These are phyloP conservation scores for Hypoxylon perforatum DNA, from an alignment of 495 filamentous ascomycete genomes.

Conservation along the genomic window DNA sequence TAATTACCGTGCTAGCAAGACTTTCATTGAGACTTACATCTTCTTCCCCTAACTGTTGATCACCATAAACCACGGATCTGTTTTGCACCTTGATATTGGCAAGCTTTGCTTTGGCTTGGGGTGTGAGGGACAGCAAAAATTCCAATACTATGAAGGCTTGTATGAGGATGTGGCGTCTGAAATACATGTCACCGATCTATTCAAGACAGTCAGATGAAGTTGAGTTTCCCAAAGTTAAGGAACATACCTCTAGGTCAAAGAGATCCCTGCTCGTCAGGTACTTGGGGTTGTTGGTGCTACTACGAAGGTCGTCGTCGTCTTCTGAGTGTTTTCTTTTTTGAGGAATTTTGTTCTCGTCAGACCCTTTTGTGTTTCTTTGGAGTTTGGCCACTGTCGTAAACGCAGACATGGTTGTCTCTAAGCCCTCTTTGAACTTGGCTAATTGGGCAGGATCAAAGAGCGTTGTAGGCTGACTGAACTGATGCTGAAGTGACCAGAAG, in stretches of 20 bases:
- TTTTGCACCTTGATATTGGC: conserved; percentile 72
- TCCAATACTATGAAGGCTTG: conserved; percentile 94
- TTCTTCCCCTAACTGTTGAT: conserved; percentile 79
- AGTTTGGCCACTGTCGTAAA: conserved; percentile 85
- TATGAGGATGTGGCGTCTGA: conserved; percentile 91
- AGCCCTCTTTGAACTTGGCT: conserved; percentile 76
- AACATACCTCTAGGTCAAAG: conserved; percentile 87
- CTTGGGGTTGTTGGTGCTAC: conserved; percentile 81
- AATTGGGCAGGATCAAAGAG: conserved; percentile 79
- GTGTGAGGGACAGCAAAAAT: conserved; percentile 87
- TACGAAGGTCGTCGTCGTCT: conserved; percentile 66
- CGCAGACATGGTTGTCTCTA: conserved; percentile 80
- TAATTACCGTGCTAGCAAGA: neutral
- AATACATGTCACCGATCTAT: conserved; percentile 91
- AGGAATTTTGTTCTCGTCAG: conserved; percentile 46
- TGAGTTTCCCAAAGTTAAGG: neutral
- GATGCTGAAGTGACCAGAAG: conserved; percentile 92
- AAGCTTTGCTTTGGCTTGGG: conserved; percentile 82
- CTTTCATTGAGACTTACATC: conserved; percentile 67
- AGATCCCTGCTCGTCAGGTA: conserved; percentile 95
- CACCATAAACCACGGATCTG: conserved; percentile 85
- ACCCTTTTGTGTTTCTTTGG: conserved; percentile 49
- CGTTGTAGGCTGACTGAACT: conserved; percentile 88
- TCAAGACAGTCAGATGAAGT: conserved; percentile 29
- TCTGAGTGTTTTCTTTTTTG: conserved; percentile 71